phyloP scores from a whole-genome alignment of 768 basidiomycete genomes.

The Albatrellus ellisii region DNA sequence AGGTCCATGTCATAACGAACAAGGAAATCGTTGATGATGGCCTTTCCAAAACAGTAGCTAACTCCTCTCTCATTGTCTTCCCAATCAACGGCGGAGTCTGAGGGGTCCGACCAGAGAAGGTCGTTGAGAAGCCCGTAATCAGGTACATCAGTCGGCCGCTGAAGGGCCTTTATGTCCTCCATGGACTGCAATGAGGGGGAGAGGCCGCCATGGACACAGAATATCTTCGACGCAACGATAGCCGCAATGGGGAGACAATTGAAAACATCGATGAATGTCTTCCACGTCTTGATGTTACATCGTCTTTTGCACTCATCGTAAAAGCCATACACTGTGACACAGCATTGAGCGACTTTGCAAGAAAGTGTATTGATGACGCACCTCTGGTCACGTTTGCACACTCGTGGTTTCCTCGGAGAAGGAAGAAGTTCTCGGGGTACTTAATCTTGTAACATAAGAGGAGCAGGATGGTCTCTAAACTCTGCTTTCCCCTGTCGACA shows the following conservation, averaged over 20 bases:
- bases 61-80: constrained; percentile 99
- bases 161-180: constrained; percentile 98
- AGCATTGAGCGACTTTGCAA: constrained; percentile 5
- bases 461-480: constrained; percentile 93
- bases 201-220: constrained; percentile 95
- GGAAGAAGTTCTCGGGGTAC: constrained; percentile 99
- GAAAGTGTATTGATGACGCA: constrained; percentile 24
- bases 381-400: constrained; percentile 99
- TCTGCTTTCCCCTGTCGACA: constrained; percentile 97
- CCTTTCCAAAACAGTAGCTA: constrained; percentile 98
- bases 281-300: constrained; percentile 99
- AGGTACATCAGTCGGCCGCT: constrained; percentile 95
- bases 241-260: constrained; percentile 98
- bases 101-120: constrained; percentile 95
- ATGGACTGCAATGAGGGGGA: constrained; percentile 88
- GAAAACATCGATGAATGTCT: constrained; percentile 99
- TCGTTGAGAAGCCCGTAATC: constrained; percentile 97
- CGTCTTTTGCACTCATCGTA: constrained; percentile 99
- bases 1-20: constrained; percentile 96
- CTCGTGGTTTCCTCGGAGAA: constrained; percentile 96
- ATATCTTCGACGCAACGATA: constrained; percentile 98
- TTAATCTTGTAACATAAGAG: constrained; percentile 99
- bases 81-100: constrained; percentile 96
- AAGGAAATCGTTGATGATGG: constrained; percentile 92
- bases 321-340: constrained; percentile 82